A percentile compares a stretch with the other conserved stretches of the same genome.
Evolutionary conservation across 257 asterid genomes (phyloP).

Genomic region (Capsicum rhomboideum): DNA sequence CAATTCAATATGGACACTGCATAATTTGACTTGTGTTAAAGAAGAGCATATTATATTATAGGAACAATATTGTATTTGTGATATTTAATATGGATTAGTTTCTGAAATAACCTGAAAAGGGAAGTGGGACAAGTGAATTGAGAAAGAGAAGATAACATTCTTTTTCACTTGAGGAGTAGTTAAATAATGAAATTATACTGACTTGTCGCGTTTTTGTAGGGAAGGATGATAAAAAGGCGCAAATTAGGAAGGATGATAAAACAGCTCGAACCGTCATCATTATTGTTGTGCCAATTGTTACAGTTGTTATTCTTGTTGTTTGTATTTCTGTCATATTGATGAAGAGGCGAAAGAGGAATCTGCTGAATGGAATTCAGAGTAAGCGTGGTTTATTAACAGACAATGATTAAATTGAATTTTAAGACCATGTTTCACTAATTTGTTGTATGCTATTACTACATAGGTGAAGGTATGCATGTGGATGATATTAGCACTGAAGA

Average conservation of each 20-base stretch:
- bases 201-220: background rate
- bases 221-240: background rate
- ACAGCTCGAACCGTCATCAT: background rate
- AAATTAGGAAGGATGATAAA: background rate
- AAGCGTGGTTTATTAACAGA: background rate
- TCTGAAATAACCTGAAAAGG: too few relatives aligned
- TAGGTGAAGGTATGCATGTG: background rate
- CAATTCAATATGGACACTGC: too few relatives aligned
- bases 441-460: background rate
- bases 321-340: background rate
- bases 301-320: background rate
- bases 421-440: background rate
- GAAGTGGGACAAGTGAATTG: too few relatives aligned
- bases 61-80: too few relatives aligned
- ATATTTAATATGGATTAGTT: too few relatives aligned
- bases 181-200: too few relatives aligned
- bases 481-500: conserved; percentile 1
- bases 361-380: background rate
- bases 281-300: background rate
- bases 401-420: background rate
- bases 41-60: too few relatives aligned
- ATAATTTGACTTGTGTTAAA: too few relatives aligned
- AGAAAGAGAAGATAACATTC: too few relatives aligned
- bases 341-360: background rate
- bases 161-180: too few relatives aligned